These are phyloP conservation scores for Ogataea ganodermae DNA, from an alignment of 805 yeast genomes.

Conservation along the genomic window DNA sequence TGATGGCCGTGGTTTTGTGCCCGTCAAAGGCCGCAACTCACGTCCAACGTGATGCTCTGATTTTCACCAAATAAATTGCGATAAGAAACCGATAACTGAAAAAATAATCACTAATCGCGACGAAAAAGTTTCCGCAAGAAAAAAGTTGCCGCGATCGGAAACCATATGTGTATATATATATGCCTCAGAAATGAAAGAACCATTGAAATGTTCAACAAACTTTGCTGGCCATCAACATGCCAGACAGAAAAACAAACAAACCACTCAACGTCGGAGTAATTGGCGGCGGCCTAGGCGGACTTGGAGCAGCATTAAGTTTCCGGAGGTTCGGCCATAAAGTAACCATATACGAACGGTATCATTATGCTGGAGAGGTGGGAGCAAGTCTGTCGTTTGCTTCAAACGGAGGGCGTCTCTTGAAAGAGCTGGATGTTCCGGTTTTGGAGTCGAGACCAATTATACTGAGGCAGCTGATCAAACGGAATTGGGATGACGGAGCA, in stretches of 20 bases:
- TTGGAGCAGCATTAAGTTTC: constrained; percentile 30
- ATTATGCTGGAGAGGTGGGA: constrained; percentile 35
- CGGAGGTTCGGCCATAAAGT: constrained; percentile 32
- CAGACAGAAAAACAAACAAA: constrained; percentile 11
- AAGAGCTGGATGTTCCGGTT: constrained; percentile 32
- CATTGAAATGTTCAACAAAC: too few relatives aligned
- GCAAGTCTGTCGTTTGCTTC: constrained; percentile 36
- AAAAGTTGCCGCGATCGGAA: too few relatives aligned
- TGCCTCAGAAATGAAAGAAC: too few relatives aligned
- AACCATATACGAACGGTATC: constrained; percentile 32
- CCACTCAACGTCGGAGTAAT: constrained; percentile 25
- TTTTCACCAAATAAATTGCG: too few relatives aligned
- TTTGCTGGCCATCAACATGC: constrained; percentile 4
- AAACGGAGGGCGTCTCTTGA: constrained; percentile 33
- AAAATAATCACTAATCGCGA: too few relatives aligned
- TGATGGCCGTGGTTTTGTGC: too few relatives aligned
- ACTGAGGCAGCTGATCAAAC: constrained; percentile 27
- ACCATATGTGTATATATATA: too few relatives aligned
- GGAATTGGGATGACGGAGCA: constrained; percentile 30
- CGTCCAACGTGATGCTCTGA: too few relatives aligned
- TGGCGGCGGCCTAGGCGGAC: constrained; percentile 35
- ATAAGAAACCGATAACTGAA: too few relatives aligned
- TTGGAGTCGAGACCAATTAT: constrained; percentile 30
- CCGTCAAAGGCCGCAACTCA: too few relatives aligned
- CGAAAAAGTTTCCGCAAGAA: too few relatives aligned